Evolutionary conservation across 129 eudicot genomes (phyloP), one percentile per base, ranked within the genome.

Genomic region (Saposhnikovia divaricata): DNA sequence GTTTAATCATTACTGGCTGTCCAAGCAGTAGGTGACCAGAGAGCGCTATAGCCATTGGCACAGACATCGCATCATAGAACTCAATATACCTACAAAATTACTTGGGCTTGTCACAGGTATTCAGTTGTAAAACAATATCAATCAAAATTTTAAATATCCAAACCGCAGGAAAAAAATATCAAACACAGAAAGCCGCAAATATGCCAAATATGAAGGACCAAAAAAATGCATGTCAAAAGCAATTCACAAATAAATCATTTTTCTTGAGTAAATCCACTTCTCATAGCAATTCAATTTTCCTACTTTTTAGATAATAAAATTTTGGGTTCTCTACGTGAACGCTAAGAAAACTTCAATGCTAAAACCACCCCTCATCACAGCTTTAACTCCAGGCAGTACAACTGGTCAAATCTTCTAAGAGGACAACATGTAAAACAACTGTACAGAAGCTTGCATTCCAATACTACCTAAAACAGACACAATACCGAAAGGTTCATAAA

Each of bases 1-100:
- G 98, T 84, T 93, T 93, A 27, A 91, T 97, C 98, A 93, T 93
- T n/a, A 93, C 91, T 23, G 98, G 98, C 63, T 93, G 98, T 46
- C 98, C 96, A 73, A 89, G 90, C 79, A 93, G 89, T 66, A 91
- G 88, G 78, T 88, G 98, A 37, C 98, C 98, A 68, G 97, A 88
- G 3, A 93, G 80, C 51, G 98, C 91, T 78, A 93, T 93, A 61
- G 98, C 97, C 96, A 89, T 91, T 16, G 98, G 97, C 42, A 93
- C 98, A 76, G 96, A 88, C 94, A 89, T 88, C 13, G 85, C 94
- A 83, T 92, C 97, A 87, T 87, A 88, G 79, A 92, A 92, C 47
- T 92, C 97, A 74, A 92, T 87, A 76, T 92, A 92, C 92, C 97
- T 92, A 88, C 80, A 78, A 31, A 45, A 25, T 77, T 72, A 82